Percentiles rank a stretch among this genome's conserved stretches.
Conservation (phyloP, 2,329 filamentous ascomycete genomes). For the Xylaria sp. region DNA sequence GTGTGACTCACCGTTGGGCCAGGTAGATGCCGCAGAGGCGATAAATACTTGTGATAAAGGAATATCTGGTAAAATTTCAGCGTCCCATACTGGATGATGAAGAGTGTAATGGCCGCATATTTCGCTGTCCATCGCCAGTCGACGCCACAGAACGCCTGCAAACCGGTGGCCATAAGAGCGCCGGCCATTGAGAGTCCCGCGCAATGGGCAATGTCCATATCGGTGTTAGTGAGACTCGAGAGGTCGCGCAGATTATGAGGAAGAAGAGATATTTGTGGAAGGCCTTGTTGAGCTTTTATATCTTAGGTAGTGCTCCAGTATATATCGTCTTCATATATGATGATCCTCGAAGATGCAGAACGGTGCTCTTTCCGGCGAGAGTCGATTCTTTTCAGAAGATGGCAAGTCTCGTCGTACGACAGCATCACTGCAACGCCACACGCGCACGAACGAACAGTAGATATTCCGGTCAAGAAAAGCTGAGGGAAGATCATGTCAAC, state of each 20-base stretch:
- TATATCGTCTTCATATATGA: too few species aligned
- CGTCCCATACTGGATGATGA: constrained; percentile 19
- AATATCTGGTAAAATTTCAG: constrained; percentile 33
- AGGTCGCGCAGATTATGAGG: background rate
- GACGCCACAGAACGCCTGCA: background rate
- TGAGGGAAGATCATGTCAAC: too few species aligned
- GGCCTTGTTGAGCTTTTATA: too few species aligned
- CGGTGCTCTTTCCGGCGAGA: too few species aligned
- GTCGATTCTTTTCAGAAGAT: too few species aligned
- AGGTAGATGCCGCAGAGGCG: constrained; percentile 40
- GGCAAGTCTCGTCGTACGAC: too few species aligned
- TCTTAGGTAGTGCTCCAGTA: too few species aligned
- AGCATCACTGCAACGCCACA: too few species aligned
- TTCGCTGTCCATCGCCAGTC: background rate
- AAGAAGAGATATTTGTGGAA: background rate
- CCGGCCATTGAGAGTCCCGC: background rate
- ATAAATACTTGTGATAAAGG: constrained; percentile 40
- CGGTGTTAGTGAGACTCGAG: background rate
- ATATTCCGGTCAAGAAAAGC: too few species aligned
- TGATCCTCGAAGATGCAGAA: too few species aligned
- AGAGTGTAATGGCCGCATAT: constrained; percentile 12
- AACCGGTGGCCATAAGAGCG: background rate
- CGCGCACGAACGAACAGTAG: too few species aligned
- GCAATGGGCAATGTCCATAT: background rate
- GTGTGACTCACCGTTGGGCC: constrained; percentile 37